Conservation (phyloP, 2,329 filamentous ascomycete species). For the Dactylellina drechsleri region DNA sequence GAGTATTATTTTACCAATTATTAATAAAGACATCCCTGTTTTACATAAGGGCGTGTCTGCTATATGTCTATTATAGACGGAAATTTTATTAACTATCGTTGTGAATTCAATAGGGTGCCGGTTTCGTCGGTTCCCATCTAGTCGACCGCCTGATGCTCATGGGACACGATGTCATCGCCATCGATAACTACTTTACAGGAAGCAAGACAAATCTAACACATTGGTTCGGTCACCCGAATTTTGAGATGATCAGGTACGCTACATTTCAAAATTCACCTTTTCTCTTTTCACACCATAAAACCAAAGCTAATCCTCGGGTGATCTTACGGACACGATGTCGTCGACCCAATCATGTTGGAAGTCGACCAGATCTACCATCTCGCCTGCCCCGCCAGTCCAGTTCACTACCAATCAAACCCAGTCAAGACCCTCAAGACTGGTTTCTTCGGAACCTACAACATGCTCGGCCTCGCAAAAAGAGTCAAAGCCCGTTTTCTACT, state of each 20-base stretch:
- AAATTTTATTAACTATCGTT: conserved; percentile 9
- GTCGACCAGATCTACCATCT: conserved; percentile 61
- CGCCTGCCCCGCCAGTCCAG: conserved; percentile 60
- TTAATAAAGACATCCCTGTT: too few species aligned
- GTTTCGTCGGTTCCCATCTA: conserved; percentile 59
- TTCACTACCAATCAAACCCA: conserved; percentile 60
- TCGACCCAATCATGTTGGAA: conserved; percentile 58
- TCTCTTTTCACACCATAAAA: neutral
- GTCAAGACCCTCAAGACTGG: conserved; percentile 60
- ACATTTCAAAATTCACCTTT: neutral
- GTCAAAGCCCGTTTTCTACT: conserved; percentile 59
- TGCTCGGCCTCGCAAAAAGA: conserved; percentile 59
- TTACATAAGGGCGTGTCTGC: too few species aligned
- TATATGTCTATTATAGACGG: neutral
- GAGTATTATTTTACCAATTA: conserved; percentile 31
- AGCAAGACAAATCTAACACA: conserved; percentile 57
- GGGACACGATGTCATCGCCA: conserved; percentile 58
- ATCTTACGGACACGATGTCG: conserved; percentile 57
- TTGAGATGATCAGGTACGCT: conserved; percentile 58
- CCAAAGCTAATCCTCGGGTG: neutral
- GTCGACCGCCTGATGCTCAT: conserved; percentile 59
- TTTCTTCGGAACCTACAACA: conserved; percentile 60
- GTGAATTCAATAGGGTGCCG: conserved; percentile 56
- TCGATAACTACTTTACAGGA: conserved; percentile 59
- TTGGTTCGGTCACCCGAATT: conserved; percentile 59